Evolutionary conservation across 1,284 basidiomycete genomes (phyloP), one percentile per base, ranked within the genome.

Genomic region (Butyriboletus appendiculatus): DNA sequence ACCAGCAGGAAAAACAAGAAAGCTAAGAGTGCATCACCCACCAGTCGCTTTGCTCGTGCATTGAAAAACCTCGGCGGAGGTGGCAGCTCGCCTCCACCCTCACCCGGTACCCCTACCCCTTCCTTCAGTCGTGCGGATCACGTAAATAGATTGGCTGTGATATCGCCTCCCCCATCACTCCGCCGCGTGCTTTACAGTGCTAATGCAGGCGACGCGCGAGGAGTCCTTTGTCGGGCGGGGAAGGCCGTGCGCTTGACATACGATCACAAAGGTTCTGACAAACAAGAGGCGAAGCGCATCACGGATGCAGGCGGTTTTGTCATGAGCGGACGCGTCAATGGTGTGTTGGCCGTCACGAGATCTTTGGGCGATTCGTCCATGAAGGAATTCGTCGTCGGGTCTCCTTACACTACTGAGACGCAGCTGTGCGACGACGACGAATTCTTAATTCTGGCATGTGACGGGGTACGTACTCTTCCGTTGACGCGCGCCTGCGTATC

Each of bases 371-470:
- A 99, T 70, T 91, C 94, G 0, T 92, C 94, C 8, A 99, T 99
- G 96, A 99, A 99, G 74, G 96, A 99, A 66, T 99, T 97, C 69
- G 96, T 99, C 9, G 96, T 99, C 41, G 97, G 97, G 1, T 85
- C 93, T 35, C 97, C 97, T 11, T 99, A 98, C 72, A 99, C 97
- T 15, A 99, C 97, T 16, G 95, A 98, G 73, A 98, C 96, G 7
- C 87, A 89, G 58, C 76, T 99, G 18, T 89, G 86, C 51, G 88
- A 90, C 24, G 86, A 92, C 12, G 88, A 99, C 70, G 93, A 97
- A 69, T 96, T 96, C 74, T 71, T 99, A 53, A 94, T 99, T 59
- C 79, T 99, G 51, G 97, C 97, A 28, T 99, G 97, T 69, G 97
- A 24, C 24, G 24, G 24, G 24, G 24, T 24, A 24, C 24, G 24